phyloP scores from a whole-genome alignment of 2,329 filamentous ascomycete genomes.

The Neocatenulostroma microsporum region DNA sequence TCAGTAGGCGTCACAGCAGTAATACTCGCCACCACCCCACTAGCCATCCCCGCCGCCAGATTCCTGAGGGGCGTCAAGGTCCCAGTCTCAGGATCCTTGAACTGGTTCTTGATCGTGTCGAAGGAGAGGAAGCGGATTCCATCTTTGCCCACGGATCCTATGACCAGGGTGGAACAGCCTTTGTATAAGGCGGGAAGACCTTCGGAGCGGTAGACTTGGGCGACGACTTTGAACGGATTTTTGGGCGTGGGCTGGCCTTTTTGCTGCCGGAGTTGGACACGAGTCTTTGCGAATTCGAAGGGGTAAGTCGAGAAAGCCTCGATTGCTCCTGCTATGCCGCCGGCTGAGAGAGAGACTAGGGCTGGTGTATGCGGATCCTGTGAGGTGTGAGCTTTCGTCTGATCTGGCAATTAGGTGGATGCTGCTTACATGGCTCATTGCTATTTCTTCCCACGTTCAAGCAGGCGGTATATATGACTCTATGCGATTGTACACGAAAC shows the following conservation, averaged over 20 bases:
- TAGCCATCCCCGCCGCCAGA: slow-evolving; percentile 57
- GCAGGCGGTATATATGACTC: no score
- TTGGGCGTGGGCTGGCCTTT: slow-evolving; percentile 38
- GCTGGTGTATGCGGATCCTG: slow-evolving; percentile 22
- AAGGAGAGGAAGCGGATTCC: slow-evolving; percentile 60
- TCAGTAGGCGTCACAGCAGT: slow-evolving; percentile 62
- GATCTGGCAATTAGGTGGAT: background rate
- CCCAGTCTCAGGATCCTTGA: slow-evolving; percentile 49
- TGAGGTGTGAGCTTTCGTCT: background rate
- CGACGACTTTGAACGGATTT: slow-evolving; percentile 54
- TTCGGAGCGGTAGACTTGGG: slow-evolving; percentile 48
- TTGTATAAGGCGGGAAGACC: slow-evolving; percentile 54
- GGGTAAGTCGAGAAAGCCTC: slow-evolving; percentile 40
- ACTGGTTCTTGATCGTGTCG: slow-evolving; percentile 54
- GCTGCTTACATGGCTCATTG: slow-evolving; percentile 2
- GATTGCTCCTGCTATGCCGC: slow-evolving; percentile 28
- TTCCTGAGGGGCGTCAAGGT: slow-evolving; percentile 49
- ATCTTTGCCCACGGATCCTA: slow-evolving; percentile 57
- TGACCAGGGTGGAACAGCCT: slow-evolving; percentile 53
- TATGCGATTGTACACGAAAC: no score
- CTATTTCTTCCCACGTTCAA: no score
- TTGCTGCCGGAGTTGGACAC: slow-evolving; percentile 48
- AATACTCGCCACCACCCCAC: slow-evolving; percentile 54
- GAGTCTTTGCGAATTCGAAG: slow-evolving; percentile 61
- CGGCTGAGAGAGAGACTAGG: slow-evolving; percentile 29